Percentiles rank a stretch among this genome's conserved stretches.
Evolutionary conservation across 176 grass and related monocot genomes (phyloP).

Genomic region (Triticum timopheevii): DNA sequence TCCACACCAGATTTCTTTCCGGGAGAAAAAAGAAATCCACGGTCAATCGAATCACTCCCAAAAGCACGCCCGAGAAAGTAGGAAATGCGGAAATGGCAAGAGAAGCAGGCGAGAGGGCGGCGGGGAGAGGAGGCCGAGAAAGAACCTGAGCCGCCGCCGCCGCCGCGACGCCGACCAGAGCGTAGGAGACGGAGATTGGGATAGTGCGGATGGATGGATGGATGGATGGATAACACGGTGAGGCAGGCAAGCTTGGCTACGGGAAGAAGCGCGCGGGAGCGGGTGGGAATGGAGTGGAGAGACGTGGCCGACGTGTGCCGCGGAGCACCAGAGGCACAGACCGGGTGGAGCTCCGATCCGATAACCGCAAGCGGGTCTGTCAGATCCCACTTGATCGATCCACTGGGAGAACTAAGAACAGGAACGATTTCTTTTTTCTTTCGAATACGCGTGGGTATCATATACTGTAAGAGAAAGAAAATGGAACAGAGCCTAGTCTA

Average conservation of each 20-base stretch:
- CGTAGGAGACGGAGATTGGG: neutral
- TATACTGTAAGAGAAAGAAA: too few species aligned
- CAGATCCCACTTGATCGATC: too few species aligned
- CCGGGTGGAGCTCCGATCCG: too few species aligned
- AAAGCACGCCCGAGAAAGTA: neutral
- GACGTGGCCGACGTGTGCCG: conserved; percentile 15
- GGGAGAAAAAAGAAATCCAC: too few species aligned
- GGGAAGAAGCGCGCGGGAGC: neutral
- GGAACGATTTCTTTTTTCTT: too few species aligned
- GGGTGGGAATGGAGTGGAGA: neutral
- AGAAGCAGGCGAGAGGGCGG: neutral
- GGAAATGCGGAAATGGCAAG: neutral
- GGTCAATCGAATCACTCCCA: too few species aligned
- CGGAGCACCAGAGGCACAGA: conserved; percentile 7
- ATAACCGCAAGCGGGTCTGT: too few species aligned
- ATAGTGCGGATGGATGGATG: conserved; percentile 17
- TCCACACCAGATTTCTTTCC: too few species aligned
- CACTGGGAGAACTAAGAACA: too few species aligned
- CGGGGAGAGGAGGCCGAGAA: neutral
- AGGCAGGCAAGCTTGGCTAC: neutral
- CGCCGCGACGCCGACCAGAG: neutral
- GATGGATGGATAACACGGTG: too few species aligned
- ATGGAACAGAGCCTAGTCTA: too few species aligned
- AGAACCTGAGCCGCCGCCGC: neutral
- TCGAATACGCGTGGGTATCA: too few species aligned